Percentiles rank a stretch among this genome's conserved stretches.
These are phyloP conservation scores for Juncus inflexus DNA, from an alignment of 176 grass and related monocot genomes.

Conservation along the genomic window DNA sequence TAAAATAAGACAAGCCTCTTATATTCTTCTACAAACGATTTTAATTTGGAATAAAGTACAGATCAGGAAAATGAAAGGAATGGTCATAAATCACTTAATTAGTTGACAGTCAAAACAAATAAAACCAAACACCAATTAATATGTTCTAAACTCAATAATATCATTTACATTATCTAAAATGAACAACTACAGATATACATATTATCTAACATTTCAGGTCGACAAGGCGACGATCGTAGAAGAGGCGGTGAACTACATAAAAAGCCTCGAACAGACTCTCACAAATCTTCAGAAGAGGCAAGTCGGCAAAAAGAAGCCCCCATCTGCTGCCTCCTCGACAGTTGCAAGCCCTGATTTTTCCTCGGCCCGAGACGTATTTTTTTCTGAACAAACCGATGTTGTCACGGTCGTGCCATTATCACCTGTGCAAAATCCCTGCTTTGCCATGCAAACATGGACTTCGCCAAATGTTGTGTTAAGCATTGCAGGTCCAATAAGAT, in stretches of 20 bases:
- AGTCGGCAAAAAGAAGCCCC: constrained; percentile 24
- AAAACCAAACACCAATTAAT: neutral
- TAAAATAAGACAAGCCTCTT: no score
- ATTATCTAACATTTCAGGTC: constrained; percentile 20
- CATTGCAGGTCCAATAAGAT: constrained; percentile 6
- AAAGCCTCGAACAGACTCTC: constrained; percentile 34
- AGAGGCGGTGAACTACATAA: constrained; percentile 63
- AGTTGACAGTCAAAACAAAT: no score
- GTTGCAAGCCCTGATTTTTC: neutral
- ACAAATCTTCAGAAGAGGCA: constrained; percentile 43
- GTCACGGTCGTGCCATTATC: neutral
- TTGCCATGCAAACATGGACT: constrained; percentile 49
- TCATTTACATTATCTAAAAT: neutral
- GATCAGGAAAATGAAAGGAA: neutral
- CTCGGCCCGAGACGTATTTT: constrained; percentile 21
- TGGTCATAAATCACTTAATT: neutral
- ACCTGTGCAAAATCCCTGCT: neutral
- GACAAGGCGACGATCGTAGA: constrained; percentile 57
- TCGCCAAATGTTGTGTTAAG: constrained; percentile 51
- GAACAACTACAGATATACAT: neutral
- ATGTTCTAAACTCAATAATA: neutral
- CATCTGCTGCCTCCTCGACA: neutral
- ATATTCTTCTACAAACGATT: no score
- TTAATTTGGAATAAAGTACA: neutral
- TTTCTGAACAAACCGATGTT: constrained; percentile 35